These are phyloP conservation scores for Paecilomyces sp. DNA, from an alignment of 2,329 filamentous ascomycete species.

Conservation along the genomic window DNA sequence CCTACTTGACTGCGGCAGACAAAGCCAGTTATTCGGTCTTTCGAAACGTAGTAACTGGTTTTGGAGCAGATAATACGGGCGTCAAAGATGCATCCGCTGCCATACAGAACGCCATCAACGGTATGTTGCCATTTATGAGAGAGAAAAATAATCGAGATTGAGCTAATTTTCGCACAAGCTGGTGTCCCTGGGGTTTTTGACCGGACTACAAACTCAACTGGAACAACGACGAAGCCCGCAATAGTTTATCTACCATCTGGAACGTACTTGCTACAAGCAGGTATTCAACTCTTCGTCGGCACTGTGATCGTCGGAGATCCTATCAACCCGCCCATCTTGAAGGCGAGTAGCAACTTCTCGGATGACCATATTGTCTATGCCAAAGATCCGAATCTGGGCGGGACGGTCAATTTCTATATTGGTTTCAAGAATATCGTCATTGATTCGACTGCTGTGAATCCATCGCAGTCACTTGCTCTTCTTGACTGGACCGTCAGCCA, in stretches of 20 bases:
- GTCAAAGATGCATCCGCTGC: slow-evolving; percentile 18
- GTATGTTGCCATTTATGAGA: slow-evolving; percentile 6
- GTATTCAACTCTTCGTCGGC: slow-evolving; percentile 19
- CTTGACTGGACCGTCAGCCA: slow-evolving; percentile 30
- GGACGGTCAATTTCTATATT: slow-evolving; percentile 23
- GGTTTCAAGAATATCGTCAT: slow-evolving; percentile 25
- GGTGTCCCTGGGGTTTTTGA: slow-evolving; percentile 17
- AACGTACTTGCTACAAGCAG: slow-evolving; percentile 16
- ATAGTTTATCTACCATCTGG: slow-evolving; percentile 22
- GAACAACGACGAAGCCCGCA: slow-evolving; percentile 21
- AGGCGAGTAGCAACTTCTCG: slow-evolving; percentile 15
- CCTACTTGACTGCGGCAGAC: slow-evolving; percentile 14
- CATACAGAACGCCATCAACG: slow-evolving; percentile 23
- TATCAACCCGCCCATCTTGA: slow-evolving; percentile 20
- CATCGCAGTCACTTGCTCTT: slow-evolving; percentile 13
- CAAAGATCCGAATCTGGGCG: slow-evolving; percentile 10
- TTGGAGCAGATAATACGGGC: slow-evolving; percentile 26
- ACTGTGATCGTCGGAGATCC: slow-evolving; percentile 27
- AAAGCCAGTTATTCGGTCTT: slow-evolving; percentile 27
- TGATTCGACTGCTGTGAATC: slow-evolving; percentile 18
- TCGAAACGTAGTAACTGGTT: slow-evolving; percentile 28
- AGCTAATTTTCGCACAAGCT: slow-evolving; percentile 7
- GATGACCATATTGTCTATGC: slow-evolving; percentile 22
- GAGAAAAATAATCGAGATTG: not conserved
- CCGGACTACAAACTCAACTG: slow-evolving; percentile 18